Evolutionary conservation across 225 moss, liverwort and hornwort species (phyloP).

Genomic region (Bryoerythrophyllum caledonicum): DNA sequence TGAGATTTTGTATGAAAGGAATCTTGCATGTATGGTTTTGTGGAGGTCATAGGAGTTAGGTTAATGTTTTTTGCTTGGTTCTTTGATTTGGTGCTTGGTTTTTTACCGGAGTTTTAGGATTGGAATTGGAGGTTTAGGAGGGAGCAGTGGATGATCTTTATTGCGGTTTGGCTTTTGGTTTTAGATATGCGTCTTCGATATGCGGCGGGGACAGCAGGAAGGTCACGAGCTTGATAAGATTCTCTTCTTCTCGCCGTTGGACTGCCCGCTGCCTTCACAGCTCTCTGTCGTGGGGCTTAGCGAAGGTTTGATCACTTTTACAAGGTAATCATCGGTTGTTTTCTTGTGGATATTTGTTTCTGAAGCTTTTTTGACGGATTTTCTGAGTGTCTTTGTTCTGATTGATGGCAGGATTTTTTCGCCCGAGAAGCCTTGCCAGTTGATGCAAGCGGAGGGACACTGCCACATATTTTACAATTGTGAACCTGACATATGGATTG

Average conservation of each 20-base stretch:
- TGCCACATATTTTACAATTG: constrained; percentile 71
- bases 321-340: constrained; percentile 41
- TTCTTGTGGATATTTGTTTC: neutral
- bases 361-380: neutral
- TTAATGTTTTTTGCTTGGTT: too few species aligned
- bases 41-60: neutral
- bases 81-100: too few species aligned
- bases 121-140: neutral
- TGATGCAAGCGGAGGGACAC: constrained; percentile 81
- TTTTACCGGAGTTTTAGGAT: neutral
- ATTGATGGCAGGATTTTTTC: constrained; percentile 72
- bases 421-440: constrained; percentile 74
- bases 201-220: constrained; percentile 78
- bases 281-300: constrained; percentile 82
- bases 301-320: constrained; percentile 89
- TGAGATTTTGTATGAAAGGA: neutral
- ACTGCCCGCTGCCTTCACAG: constrained; percentile 68
- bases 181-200: constrained; percentile 82
- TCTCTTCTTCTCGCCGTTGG: constrained; percentile 70
- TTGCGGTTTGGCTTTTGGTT: neutral
- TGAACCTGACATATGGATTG: constrained; percentile 82
- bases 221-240: constrained; percentile 92
- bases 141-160: neutral
- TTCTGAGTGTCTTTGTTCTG: constrained; percentile 9
- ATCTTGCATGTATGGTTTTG: neutral